Conservation (phyloP, 352 stramenopile species). For the Peronospora destructor region DNA sequence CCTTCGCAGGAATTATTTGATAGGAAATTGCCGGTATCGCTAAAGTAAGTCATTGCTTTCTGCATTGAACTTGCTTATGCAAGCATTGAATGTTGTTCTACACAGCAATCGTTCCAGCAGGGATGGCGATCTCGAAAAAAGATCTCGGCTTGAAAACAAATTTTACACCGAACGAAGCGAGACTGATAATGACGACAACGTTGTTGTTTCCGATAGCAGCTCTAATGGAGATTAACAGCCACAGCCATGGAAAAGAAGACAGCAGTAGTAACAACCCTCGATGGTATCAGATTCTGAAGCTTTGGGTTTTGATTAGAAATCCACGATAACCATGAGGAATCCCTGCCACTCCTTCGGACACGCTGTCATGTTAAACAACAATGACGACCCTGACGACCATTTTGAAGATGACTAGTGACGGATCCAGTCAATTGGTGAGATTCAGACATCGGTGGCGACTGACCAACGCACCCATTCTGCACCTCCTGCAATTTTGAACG, state of each 20-base stretch:
- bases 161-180: conserved; percentile 1
- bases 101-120: neutral
- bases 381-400: conserved; percentile 4
- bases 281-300: neutral
- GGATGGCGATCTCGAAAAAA: conserved; percentile 5
- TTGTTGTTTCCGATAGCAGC: neutral
- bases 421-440: neutral
- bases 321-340: neutral
- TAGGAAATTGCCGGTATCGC: neutral
- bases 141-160: neutral
- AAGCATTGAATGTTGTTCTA: neutral
- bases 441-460: conserved; percentile 13
- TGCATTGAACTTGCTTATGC: neutral
- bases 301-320: neutral
- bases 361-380: conserved; percentile 3
- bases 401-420: conserved; percentile 1
- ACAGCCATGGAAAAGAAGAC: neutral
- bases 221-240: neutral
- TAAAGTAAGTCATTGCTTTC: conserved; percentile 11
- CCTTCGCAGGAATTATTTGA: conserved; percentile 63
- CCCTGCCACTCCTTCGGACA: neutral
- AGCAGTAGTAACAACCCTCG: neutral
- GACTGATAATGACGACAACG: conserved; percentile 1
- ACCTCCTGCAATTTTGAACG: conserved; percentile 14
- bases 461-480: conserved; percentile 25